phyloP scores from a whole-genome alignment of 1,284 basidiomycete genomes.

The Tilletiaria anomala region DNA sequence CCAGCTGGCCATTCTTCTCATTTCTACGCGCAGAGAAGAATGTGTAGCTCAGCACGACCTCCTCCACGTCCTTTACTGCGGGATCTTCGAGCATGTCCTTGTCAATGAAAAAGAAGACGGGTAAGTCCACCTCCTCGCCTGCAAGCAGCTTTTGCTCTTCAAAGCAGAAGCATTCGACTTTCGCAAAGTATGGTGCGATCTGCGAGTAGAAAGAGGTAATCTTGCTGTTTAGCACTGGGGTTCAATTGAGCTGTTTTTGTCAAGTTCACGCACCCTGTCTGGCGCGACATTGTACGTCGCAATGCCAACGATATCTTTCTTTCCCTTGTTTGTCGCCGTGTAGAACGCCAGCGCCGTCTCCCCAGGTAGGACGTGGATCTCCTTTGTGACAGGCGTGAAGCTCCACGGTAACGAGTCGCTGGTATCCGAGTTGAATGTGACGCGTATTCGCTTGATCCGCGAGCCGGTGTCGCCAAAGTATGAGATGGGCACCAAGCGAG shows the following conservation, averaged over 20 bases:
- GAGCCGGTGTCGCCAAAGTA: constrained; percentile 40
- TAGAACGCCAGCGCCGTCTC: constrained; percentile 96
- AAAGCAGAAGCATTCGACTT: constrained; percentile 99
- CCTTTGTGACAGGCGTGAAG: constrained; percentile 80
- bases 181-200: constrained; percentile 97
- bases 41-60: constrained; percentile 87
- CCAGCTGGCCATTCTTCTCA: constrained; percentile 31
- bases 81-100: constrained; percentile 88
- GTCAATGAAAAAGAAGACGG: constrained; percentile 96
- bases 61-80: constrained; percentile 65
- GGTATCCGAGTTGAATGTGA: constrained; percentile 86
- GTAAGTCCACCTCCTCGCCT: constrained; percentile 94
- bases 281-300: constrained; percentile 96
- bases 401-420: constrained; percentile 81
- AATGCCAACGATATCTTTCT: constrained; percentile 87
- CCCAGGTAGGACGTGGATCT: constrained; percentile 78
- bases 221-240: background rate
- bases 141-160: constrained; percentile 93
- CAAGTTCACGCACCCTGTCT: constrained; percentile 54
- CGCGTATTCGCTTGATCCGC: constrained; percentile 52
- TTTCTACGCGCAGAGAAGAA: constrained; percentile 62
- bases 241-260: background rate
- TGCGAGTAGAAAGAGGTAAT: constrained; percentile 37
- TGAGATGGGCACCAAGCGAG: constrained; percentile 18
- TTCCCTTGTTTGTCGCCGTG: constrained; percentile 71